These are phyloP conservation scores for Ganoderma lingzhi DNA, from an alignment of 1,284 basidiomycete genomes.

Conservation along the genomic window DNA sequence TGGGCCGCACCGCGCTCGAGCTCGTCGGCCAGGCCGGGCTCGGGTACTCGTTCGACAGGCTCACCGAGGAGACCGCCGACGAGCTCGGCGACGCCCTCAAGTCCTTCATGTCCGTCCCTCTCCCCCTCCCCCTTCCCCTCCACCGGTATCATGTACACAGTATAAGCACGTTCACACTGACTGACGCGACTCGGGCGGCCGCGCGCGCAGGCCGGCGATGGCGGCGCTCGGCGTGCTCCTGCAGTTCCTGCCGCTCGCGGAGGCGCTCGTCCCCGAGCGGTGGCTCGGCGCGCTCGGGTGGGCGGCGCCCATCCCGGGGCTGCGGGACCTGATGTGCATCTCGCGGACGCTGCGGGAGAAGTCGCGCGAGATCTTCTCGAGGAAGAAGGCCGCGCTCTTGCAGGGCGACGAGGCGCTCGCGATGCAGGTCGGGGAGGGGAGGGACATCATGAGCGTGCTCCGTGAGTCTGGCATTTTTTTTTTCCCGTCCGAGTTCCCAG, in stretches of 20 bases:
- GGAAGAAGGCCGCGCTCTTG: conserved; percentile 46
- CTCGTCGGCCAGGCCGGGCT: conserved; percentile 41
- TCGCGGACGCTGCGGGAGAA: conserved; percentile 46
- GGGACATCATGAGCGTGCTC: conserved; percentile 55
- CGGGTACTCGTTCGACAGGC: conserved; percentile 40
- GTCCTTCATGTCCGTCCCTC: conserved; percentile 34
- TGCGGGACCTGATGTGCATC: conserved; percentile 44
- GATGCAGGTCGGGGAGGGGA: conserved; percentile 46
- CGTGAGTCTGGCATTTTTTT: conserved; percentile 43
- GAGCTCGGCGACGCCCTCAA: conserved; percentile 35
- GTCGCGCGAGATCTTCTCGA: conserved; percentile 45
- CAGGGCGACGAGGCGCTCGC: conserved; percentile 44
- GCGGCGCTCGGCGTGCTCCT: conserved; percentile 4
- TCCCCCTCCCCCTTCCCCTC: too few species aligned
- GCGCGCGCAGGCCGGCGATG: not conserved
- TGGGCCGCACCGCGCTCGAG: conserved; percentile 40
- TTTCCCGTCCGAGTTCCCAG: too few species aligned
- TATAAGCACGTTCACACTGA: too few species aligned
- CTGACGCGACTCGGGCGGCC: too few species aligned
- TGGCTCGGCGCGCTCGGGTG: conserved; percentile 18
- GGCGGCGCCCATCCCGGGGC: conserved; percentile 40
- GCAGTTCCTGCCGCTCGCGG: conserved; percentile 9
- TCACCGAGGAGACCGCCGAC: conserved; percentile 30
- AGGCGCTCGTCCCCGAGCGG: not conserved
- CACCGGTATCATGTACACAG: not conserved